phyloP scores from a whole-genome alignment of 345 rosid genomes.

The Anastatica hierochuntica region DNA sequence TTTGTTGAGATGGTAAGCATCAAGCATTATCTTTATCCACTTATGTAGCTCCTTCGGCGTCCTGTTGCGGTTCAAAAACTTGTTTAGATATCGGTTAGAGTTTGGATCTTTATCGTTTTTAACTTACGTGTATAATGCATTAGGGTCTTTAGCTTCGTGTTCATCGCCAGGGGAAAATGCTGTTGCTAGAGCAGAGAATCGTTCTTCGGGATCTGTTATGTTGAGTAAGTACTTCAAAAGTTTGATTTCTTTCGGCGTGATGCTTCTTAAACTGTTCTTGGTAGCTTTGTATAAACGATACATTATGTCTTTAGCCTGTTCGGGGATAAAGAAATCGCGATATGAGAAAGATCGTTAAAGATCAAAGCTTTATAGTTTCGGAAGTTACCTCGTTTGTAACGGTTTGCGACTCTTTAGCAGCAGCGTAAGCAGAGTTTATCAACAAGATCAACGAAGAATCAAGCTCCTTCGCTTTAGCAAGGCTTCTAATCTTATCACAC shows the following conservation, averaged over 20 bases:
- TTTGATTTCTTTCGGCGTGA: constrained; percentile 82
- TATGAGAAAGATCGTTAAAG: no score
- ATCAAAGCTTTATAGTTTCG: no score
- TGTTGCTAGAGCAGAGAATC: constrained; percentile 85
- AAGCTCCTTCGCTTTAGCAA: constrained; percentile 79
- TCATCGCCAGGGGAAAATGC: constrained; percentile 77
- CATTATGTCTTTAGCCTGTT: constrained; percentile 84
- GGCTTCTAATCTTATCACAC: constrained; percentile 76
- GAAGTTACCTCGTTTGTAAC: constrained; percentile 83
- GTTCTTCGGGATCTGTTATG: constrained; percentile 88
- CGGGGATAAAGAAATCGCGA: not conserved
- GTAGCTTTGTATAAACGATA: constrained; percentile 62
- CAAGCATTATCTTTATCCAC: constrained; percentile 88
- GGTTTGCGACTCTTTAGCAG: constrained; percentile 74
- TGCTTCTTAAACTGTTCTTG: constrained; percentile 81
- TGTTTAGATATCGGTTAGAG: not conserved
- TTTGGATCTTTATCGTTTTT: no score
- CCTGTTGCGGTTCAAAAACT: constrained; percentile 26
- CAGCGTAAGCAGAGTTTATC: constrained; percentile 78
- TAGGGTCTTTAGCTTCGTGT: constrained; percentile 59
- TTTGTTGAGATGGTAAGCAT: constrained; percentile 63
- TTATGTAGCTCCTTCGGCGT: constrained; percentile 89
- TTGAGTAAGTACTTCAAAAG: constrained; percentile 74
- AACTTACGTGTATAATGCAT: constrained; percentile 67
- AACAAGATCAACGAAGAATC: constrained; percentile 81